phyloP scores from a whole-genome alignment of 345 rosid genomes.

The Euphorbia pulcherrima region DNA sequence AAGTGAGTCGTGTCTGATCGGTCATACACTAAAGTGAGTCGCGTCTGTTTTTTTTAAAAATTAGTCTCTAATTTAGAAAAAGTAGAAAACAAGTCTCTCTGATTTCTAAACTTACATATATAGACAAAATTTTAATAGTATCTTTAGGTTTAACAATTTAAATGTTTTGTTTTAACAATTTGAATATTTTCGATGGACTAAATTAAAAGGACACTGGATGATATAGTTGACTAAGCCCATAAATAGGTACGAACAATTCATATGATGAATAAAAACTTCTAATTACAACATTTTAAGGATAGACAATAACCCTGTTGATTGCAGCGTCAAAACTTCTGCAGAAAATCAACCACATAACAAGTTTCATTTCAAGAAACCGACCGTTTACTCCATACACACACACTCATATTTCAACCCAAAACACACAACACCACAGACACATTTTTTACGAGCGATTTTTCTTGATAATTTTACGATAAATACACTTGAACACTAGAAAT shows the following conservation, averaged over 20 bases:
- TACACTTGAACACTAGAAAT: slow-evolving; percentile 53
- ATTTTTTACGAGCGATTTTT: slow-evolving; percentile 14
- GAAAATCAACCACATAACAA: slow-evolving; percentile 12
- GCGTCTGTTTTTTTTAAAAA: too few species aligned
- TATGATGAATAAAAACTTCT: background rate
- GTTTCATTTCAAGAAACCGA: slow-evolving; percentile 6
- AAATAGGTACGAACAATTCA: background rate
- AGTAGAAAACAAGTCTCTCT: too few species aligned
- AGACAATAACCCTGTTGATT: background rate
- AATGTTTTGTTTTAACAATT: too few species aligned
- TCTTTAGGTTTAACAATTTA: too few species aligned
- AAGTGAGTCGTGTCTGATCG: too few species aligned
- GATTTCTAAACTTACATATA: too few species aligned
- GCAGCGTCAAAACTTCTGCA: background rate
- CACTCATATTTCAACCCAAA: slow-evolving; percentile 10
- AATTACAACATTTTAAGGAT: background rate
- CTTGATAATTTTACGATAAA: slow-evolving; percentile 42
- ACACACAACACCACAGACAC: background rate
- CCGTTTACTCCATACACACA: slow-evolving; percentile 20
- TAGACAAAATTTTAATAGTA: too few species aligned
- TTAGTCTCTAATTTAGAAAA: too few species aligned
- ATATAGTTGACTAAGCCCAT: too few species aligned
- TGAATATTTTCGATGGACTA: too few species aligned
- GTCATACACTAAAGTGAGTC: too few species aligned
- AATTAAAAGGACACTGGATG: too few species aligned